phyloP scores from a whole-genome alignment of 257 asterid species.

The Linaria vulgaris region DNA sequence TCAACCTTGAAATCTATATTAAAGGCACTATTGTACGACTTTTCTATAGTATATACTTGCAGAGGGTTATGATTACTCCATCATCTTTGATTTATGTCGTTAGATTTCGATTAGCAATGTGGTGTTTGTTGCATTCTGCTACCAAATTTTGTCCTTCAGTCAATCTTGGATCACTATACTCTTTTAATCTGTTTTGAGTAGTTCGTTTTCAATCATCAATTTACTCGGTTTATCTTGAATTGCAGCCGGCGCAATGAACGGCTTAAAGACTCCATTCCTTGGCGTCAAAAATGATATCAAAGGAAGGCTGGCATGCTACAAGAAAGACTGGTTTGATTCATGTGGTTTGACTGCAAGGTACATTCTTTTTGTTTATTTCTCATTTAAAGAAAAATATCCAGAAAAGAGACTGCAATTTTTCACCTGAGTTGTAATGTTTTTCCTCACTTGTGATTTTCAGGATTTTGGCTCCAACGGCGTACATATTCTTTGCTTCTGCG shows the following conservation, averaged over 20 bases:
- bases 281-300: conserved; percentile 46
- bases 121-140: neutral
- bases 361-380: neutral
- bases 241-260: conserved; percentile 35
- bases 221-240: neutral
- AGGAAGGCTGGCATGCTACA: conserved; percentile 58
- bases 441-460: conserved; percentile 29
- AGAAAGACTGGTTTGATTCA: conserved; percentile 51
- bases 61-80: too few relatives aligned
- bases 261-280: conserved; percentile 40
- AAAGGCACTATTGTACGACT: too few relatives aligned
- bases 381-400: neutral
- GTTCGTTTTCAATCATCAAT: neutral
- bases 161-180: neutral
- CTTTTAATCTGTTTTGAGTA: too few relatives aligned
- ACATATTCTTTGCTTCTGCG: conserved; percentile 69
- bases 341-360: conserved; percentile 53
- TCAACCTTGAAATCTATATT: too few relatives aligned
- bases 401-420: neutral
- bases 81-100: neutral
- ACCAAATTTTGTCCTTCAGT: neutral
- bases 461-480: conserved; percentile 63
- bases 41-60: too few relatives aligned
- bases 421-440: conserved; percentile 3
- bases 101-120: neutral